Evolutionary conservation across 306 rosid genomes (phyloP).

Genomic region (Cicer pinnatifidum): DNA sequence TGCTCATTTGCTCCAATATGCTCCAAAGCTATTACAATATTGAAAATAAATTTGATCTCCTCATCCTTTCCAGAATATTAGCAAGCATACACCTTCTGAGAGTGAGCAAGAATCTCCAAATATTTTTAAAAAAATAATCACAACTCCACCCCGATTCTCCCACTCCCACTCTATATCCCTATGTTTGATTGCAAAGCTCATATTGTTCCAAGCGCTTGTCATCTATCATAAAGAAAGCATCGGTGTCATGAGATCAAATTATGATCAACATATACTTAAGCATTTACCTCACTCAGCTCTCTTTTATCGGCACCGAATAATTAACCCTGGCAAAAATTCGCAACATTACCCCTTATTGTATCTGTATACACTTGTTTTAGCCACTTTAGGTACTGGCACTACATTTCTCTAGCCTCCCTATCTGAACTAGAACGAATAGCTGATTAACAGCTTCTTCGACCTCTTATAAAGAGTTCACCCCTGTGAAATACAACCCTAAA

Average conservation of each 20-base stretch:
- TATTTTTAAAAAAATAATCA: conserved; percentile 81
- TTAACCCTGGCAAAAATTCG: conserved; percentile 52
- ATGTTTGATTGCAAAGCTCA: conserved; percentile 99
- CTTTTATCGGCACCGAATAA: conserved; percentile 63
- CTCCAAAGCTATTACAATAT: conserved; percentile 93
- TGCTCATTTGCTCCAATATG: conserved; percentile 99
- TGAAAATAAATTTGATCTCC: conserved; percentile 88
- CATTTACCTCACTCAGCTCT: conserved; percentile 82
- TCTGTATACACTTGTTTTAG: conserved; percentile 45
- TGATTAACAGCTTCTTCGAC: conserved; percentile 34
- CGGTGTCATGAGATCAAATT: conserved; percentile 84
- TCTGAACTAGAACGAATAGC: conserved; percentile 29
- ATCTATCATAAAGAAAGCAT: conserved; percentile 99
- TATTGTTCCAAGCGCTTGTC: conserved; percentile 97
- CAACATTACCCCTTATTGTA: conserved; percentile 47
- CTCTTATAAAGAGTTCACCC: conserved; percentile 39
- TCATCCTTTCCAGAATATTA: conserved; percentile 92
- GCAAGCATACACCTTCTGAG: conserved; percentile 97
- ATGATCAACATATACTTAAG: conserved; percentile 75
- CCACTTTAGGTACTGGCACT: conserved; percentile 36
- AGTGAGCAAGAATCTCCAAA: conserved; percentile 96
- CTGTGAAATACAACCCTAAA: conserved; percentile 33
- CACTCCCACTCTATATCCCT: conserved; percentile 99
- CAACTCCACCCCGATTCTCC: conserved; percentile 98
- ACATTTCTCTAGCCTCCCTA: conserved; percentile 51